These are phyloP conservation scores for Calonectria fujianensis DNA, from an alignment of 2,329 filamentous ascomycete genomes.

Conservation along the genomic window DNA sequence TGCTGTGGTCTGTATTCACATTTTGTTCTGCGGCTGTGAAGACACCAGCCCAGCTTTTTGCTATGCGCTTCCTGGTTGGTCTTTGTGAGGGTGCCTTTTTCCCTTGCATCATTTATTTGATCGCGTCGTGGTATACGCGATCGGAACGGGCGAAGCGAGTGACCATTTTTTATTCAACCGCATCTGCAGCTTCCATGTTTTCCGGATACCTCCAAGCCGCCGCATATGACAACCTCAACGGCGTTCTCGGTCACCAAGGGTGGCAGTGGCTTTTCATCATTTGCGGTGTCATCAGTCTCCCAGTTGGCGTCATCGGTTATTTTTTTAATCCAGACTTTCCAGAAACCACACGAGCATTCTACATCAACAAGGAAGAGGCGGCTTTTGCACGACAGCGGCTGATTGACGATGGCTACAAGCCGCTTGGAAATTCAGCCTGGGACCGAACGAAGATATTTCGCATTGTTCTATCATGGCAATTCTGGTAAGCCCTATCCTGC, in stretches of 20 bases:
- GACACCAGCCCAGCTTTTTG: conserved; percentile 8
- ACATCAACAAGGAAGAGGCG: conserved; percentile 14
- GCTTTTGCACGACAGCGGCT: conserved; percentile 7
- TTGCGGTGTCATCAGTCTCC: conserved; percentile 13
- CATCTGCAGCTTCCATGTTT: conserved; percentile 14
- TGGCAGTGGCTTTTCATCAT: conserved; percentile 23
- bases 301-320: neutral
- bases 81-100: conserved; percentile 15
- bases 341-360: conserved; percentile 2
- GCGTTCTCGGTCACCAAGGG: neutral
- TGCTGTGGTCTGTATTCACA: conserved; percentile 4
- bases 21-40: conserved; percentile 16
- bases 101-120: conserved; percentile 18
- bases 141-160: conserved; percentile 9
- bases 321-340: conserved; percentile 23
- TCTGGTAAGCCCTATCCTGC: neutral
- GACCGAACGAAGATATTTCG: conserved; percentile 1
- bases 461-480: neutral
- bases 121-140: conserved; percentile 5
- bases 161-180: conserved; percentile 7
- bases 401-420: conserved; percentile 12
- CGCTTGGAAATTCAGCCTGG: conserved; percentile 4
- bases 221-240: conserved; percentile 14
- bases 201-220: conserved; percentile 13
- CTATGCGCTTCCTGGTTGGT: neutral